Percentiles rank a stretch among this genome's conserved stretches.
Conservation (phyloP, 768 basidiomycete species). For the Serendipita sp. region DNA sequence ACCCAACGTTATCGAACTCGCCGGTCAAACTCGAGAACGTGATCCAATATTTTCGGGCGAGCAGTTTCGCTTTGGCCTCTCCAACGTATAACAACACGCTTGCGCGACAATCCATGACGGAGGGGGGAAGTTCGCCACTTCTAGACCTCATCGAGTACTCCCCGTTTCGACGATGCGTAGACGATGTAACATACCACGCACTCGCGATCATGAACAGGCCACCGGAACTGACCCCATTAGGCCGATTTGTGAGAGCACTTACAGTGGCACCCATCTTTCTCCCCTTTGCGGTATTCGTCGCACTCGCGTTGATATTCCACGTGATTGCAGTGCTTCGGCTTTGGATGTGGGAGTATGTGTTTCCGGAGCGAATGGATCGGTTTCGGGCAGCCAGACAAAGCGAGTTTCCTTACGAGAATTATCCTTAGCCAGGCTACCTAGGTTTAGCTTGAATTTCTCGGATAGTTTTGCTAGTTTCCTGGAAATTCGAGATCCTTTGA, state of each 20-base stretch:
- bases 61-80: conserved; percentile 8
- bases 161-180: background rate
- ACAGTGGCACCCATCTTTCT: background rate
- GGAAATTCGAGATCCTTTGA: no score
- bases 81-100: conserved; percentile 8
- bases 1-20: background rate
- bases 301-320: no score
- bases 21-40: background rate
- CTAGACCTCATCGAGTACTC: background rate
- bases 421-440: background rate
- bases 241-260: background rate
- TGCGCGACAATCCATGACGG: background rate
- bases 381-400: background rate
- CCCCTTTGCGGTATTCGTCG: background rate
- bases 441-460: no score
- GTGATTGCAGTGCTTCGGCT: background rate
- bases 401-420: background rate
- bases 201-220: background rate
- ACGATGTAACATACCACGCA: background rate
- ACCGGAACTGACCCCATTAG: background rate
- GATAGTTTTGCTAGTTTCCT: no score
- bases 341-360: background rate
- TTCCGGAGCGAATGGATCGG: background rate
- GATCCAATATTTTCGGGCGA: conserved; percentile 11
- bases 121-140: background rate